Conservation (phyloP, 2,329 filamentous ascomycete genomes). For the Canariomyces notabilis region DNA sequence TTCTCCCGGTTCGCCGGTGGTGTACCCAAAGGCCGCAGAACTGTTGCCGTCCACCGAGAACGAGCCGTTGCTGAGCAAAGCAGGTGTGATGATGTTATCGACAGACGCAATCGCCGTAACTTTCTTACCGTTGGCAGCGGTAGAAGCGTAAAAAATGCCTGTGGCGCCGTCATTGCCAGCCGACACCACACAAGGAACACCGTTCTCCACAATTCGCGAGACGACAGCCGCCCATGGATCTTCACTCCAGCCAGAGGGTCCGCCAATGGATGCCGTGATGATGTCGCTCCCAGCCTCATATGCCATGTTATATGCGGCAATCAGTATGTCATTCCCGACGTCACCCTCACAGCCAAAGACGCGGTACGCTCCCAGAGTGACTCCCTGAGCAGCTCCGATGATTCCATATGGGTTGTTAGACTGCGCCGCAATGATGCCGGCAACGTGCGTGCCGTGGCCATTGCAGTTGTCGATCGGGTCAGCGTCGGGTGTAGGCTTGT, state of each 20-base stretch:
- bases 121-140: constrained; percentile 43
- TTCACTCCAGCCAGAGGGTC: constrained; percentile 46
- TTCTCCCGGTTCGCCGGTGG: constrained; percentile 35
- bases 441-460: constrained; percentile 58
- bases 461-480: constrained; percentile 52
- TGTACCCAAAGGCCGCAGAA: constrained; percentile 38
- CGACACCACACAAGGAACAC: constrained; percentile 49
- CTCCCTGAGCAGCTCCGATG: constrained; percentile 52
- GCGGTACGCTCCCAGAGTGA: constrained; percentile 51
- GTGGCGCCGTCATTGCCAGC: constrained; percentile 45
- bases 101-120: constrained; percentile 47
- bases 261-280: constrained; percentile 53
- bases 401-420: constrained; percentile 49
- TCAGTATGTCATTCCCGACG: constrained; percentile 51
- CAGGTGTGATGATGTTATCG: constrained; percentile 42
- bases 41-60: constrained; percentile 37
- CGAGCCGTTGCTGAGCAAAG: constrained; percentile 38
- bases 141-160: constrained; percentile 47
- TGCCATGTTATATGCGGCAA: constrained; percentile 55
- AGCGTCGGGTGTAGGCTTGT: constrained; percentile 39
- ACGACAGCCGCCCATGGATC: constrained; percentile 47
- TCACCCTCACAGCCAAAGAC: constrained; percentile 52
- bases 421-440: constrained; percentile 59
- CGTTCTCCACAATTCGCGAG: constrained; percentile 48
- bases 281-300: constrained; percentile 56